Evolutionary conservation across 208 protist species (phyloP).

Genomic region (Leishmania arabica): DNA sequence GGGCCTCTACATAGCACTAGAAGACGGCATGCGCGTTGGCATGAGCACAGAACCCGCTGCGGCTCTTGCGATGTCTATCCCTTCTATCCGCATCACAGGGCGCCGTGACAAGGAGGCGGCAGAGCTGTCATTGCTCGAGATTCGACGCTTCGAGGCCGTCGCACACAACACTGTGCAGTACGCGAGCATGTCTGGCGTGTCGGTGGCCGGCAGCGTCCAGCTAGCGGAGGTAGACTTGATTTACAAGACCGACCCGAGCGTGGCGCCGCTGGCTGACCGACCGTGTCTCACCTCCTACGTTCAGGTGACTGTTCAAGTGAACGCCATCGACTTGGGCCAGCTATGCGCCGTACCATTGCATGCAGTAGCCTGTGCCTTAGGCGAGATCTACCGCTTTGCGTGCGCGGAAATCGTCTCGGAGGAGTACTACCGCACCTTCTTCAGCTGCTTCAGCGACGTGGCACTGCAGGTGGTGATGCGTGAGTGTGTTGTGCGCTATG

Average conservation of each 20-base stretch:
- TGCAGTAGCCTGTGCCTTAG: slow-evolving; percentile 14
- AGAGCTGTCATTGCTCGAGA: slow-evolving; percentile 14
- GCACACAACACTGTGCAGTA: slow-evolving; percentile 23
- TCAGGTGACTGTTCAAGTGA: slow-evolving; percentile 35
- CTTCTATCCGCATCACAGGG: slow-evolving; percentile 12
- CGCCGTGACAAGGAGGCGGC: slow-evolving; percentile 1
- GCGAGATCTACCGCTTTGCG: slow-evolving; percentile 27
- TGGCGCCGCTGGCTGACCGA: slow-evolving; percentile 21
- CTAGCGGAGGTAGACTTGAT: slow-evolving; percentile 22
- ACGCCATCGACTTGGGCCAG: slow-evolving; percentile 23
- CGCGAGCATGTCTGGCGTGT: slow-evolving; percentile 5
- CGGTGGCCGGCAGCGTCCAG: slow-evolving; percentile 17
- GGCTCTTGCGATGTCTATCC: slow-evolving; percentile 10
- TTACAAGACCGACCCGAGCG: slow-evolving; percentile 18
- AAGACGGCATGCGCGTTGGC: slow-evolving; percentile 19
- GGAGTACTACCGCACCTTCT: slow-evolving; percentile 54
- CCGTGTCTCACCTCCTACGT: slow-evolving; percentile 55
- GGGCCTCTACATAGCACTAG: slow-evolving; percentile 9
- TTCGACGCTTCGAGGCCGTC: slow-evolving; percentile 7
- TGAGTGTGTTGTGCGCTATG: slow-evolving; percentile 32
- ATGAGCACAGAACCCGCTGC: slow-evolving; percentile 3
- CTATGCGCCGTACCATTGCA: slow-evolving; percentile 25
- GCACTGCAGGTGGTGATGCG: slow-evolving; percentile 37
- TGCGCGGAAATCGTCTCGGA: slow-evolving; percentile 47
- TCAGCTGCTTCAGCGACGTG: slow-evolving; percentile 65